Conservation (phyloP, 2,329 filamentous ascomycete genomes). For the Ceratocystiopsis sp. region DNA sequence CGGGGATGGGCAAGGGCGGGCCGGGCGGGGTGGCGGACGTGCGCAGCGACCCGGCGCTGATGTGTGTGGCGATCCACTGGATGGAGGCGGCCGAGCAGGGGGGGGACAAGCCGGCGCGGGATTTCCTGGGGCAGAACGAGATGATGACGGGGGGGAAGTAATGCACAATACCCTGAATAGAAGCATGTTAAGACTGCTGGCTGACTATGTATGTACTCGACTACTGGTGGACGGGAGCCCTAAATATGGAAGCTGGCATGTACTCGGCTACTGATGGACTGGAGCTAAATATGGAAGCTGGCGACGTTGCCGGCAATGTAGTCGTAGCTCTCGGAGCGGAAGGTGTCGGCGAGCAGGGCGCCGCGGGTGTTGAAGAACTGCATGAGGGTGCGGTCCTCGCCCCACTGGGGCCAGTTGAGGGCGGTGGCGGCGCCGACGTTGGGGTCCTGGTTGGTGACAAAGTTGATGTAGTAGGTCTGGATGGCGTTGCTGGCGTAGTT, state of each 20-base stretch:
- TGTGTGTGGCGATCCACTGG: conserved; percentile 95
- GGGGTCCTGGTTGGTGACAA: conserved; percentile 53
- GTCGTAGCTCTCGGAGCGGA: conserved; percentile 12
- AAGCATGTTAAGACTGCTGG: not conserved
- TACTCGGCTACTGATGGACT: no score
- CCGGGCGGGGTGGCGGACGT: conserved; percentile 26
- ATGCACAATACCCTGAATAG: not conserved
- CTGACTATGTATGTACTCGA: not conserved
- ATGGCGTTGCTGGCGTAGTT: conserved; percentile 44
- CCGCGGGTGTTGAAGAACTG: conserved; percentile 21
- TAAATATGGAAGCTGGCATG: no score
- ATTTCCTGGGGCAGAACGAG: conserved; percentile 53
- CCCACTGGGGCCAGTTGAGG: conserved; percentile 26
- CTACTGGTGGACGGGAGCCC: no score
- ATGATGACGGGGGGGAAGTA: conserved; percentile 7
- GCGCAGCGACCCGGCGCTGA: conserved; percentile 65
- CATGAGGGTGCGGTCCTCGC: conserved; percentile 28
- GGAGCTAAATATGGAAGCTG: conserved; percentile 1
- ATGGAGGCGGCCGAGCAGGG: conserved; percentile 79
- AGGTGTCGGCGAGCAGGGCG: conserved; percentile 13
- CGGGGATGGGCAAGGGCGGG: no score
- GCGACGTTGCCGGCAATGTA: conserved; percentile 11
- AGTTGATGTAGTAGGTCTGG: conserved; percentile 55
- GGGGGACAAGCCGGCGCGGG: conserved; percentile 71
- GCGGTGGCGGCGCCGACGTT: conserved; percentile 34